Percentiles rank a stretch among this genome's conserved stretches.
Evolutionary conservation across 176 grass and related monocot species (phyloP).

Genomic region (Coix lacrymajobi): DNA sequence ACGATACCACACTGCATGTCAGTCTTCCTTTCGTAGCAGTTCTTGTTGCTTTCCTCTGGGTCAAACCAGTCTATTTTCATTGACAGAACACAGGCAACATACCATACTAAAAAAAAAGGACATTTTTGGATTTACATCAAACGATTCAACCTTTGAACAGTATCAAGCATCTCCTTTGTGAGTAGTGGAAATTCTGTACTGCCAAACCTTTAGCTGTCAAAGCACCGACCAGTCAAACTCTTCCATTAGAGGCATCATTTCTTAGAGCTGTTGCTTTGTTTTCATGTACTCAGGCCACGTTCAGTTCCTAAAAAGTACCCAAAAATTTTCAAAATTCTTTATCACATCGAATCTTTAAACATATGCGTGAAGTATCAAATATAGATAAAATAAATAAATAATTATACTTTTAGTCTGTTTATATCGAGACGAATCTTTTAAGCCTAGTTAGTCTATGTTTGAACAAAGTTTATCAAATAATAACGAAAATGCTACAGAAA

Average conservation of each 20-base stretch:
- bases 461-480: no score
- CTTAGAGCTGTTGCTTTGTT: not conserved
- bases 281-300: not conserved
- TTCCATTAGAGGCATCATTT: not conserved
- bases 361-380: no score
- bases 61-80: not conserved
- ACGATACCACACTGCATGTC: not conserved
- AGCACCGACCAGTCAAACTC: not conserved
- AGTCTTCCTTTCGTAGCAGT: not conserved
- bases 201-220: not conserved
- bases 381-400: no score
- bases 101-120: not conserved
- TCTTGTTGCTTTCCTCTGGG: not conserved
- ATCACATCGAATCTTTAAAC: no score
- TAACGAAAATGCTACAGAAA: no score
- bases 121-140: constrained; percentile 16
- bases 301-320: no score
- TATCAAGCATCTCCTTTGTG: not conserved
- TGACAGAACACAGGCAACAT: not conserved
- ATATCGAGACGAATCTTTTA: no score
- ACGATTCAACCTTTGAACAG: not conserved
- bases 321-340: no score
- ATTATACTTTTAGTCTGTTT: no score
- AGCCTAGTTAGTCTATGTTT: no score
- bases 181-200: not conserved